Conservation (phyloP, 768 basidiomycete genomes). For the Agaricus subrufescens region DNA sequence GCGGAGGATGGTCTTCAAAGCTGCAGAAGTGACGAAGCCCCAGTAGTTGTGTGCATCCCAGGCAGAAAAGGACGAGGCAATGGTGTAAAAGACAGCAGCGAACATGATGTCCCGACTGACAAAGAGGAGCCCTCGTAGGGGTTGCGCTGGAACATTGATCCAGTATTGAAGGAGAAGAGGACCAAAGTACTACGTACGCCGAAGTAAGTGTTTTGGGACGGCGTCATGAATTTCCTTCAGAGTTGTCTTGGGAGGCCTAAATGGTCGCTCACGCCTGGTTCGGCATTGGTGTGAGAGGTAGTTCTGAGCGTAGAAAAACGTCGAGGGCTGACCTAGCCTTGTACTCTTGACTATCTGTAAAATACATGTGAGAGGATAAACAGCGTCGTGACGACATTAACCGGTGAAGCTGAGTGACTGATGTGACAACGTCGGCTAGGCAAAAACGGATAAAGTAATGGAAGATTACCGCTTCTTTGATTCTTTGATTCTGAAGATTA, state of each 20-base stretch:
- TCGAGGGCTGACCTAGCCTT: conserved; percentile 23
- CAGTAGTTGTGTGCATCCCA: conserved; percentile 33
- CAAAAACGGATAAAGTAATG: no score
- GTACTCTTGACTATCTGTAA: conserved; percentile 36
- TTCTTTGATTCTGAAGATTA: no score
- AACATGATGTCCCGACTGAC: conserved; percentile 41
- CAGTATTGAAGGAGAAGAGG: not conserved
- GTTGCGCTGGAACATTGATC: conserved; percentile 23
- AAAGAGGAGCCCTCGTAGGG: conserved; percentile 35
- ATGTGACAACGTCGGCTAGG: no score
- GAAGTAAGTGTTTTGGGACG: conserved; percentile 49
- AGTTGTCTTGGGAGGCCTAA: conserved; percentile 42
- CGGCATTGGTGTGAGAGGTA: not conserved
- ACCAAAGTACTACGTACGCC: conserved; percentile 22
- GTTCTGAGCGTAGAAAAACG: not conserved
- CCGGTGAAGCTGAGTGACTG: no score
- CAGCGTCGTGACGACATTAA: no score
- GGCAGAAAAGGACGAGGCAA: conserved; percentile 38
- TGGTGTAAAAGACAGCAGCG: conserved; percentile 35
- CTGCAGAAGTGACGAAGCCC: conserved; percentile 27
- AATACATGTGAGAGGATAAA: conserved; percentile 15
- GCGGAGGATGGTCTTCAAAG: conserved; percentile 26
- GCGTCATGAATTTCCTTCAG: conserved; percentile 52
- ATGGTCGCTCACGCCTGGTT: conserved; percentile 37
- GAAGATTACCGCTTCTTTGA: no score